A percentile compares a stretch with the other conserved stretches of the same genome.
phyloP scores from a whole-genome alignment of 257 asterid species.

The Ocimum tenuiflorum region DNA sequence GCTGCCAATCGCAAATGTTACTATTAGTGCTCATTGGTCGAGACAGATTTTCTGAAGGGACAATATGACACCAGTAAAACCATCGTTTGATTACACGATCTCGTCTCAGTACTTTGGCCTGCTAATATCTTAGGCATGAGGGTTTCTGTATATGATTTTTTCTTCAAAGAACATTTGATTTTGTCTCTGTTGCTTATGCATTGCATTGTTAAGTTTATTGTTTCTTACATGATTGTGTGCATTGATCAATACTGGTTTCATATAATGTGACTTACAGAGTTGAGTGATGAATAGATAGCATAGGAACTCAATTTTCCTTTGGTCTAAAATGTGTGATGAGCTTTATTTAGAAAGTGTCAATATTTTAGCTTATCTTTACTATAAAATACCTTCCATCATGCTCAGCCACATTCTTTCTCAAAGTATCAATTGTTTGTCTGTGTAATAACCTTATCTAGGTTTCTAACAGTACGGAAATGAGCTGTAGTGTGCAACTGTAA shows the following conservation, averaged over 20 bases:
- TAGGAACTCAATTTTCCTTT: background rate
- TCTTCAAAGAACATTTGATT: background rate
- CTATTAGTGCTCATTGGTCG: background rate
- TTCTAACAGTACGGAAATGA: background rate
- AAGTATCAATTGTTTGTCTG: background rate
- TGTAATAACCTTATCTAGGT: background rate
- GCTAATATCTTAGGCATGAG: background rate
- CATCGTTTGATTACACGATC: background rate
- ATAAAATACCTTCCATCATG: background rate
- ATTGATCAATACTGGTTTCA: background rate
- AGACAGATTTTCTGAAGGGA: background rate
- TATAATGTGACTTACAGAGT: background rate
- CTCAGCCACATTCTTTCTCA: too few relatives aligned
- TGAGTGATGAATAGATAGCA: background rate
- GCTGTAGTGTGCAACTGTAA: background rate
- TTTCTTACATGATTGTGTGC: background rate
- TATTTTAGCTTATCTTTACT: background rate
- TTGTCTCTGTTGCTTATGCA: background rate
- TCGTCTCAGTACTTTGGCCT: background rate
- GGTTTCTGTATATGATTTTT: background rate
- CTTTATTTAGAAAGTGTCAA: background rate
- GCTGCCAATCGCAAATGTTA: background rate
- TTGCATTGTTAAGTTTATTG: background rate
- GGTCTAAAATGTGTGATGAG: background rate
- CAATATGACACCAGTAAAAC: background rate